Evolutionary conservation across 345 rosid genomes (phyloP).

Genomic region (Camelina hispida): DNA sequence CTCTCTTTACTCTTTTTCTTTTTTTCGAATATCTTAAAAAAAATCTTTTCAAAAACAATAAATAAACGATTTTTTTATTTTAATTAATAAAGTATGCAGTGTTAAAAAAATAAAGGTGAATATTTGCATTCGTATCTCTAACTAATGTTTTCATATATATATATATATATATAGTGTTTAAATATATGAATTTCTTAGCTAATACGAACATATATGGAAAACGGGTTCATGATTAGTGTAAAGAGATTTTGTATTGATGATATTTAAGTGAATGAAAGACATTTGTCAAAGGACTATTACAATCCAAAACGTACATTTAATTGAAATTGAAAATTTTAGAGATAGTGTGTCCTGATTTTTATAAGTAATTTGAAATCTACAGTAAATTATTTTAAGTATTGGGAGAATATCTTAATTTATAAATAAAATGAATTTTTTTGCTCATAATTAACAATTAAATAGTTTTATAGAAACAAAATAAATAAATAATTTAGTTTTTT

Average conservation of each 20-base stretch:
- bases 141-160: background rate
- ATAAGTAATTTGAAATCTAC: too few species aligned
- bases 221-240: too few species aligned
- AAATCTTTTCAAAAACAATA: background rate
- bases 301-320: constrained; percentile 12
- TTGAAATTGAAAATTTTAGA: background rate
- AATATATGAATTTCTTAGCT: background rate
- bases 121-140: background rate
- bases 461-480: too few species aligned
- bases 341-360: background rate
- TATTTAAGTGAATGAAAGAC: constrained; percentile 21
- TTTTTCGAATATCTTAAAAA: background rate
- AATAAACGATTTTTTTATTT: background rate
- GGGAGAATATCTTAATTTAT: too few species aligned
- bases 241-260: background rate
- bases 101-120: too few species aligned
- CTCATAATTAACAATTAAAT: too few species aligned
- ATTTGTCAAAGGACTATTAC: constrained; percentile 11
- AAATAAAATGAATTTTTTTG: too few species aligned
- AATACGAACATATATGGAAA: background rate
- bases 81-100: too few species aligned
- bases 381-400: too few species aligned
- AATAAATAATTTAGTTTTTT: too few species aligned
- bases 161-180: background rate
- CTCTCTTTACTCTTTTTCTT: background rate